Evolutionary conservation across 345 rosid species (phyloP).

Genomic region (Isatis tinctoria): DNA sequence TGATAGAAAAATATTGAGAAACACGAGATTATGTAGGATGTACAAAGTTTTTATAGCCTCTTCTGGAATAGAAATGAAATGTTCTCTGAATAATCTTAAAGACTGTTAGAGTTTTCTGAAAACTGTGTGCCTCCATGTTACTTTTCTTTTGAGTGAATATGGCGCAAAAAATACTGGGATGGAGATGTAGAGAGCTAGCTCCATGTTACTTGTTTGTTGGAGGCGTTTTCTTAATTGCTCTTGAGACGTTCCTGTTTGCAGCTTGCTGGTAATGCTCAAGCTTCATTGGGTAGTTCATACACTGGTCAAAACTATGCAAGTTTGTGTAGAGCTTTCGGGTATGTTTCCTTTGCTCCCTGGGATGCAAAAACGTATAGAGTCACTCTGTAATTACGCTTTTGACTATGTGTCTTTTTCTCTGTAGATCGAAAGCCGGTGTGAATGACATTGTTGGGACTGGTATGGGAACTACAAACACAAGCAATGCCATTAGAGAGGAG

Average conservation of each 20-base stretch:
- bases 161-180: not conserved
- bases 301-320: slow-evolving; percentile 26
- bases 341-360: not conserved
- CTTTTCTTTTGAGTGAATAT: not conserved
- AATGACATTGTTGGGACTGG: slow-evolving; percentile 27
- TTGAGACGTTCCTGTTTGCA: slow-evolving; percentile 14
- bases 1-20: not conserved
- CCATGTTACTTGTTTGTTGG: not conserved
- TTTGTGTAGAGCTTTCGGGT: slow-evolving; percentile 30
- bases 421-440: slow-evolving; percentile 28
- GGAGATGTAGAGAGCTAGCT: not conserved
- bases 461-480: slow-evolving; percentile 12
- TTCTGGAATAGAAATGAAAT: not conserved
- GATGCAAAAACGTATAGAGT: not conserved
- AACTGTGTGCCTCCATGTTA: not conserved
- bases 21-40: not conserved
- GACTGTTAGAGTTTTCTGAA: not conserved
- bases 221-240: not conserved
- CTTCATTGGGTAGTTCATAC: slow-evolving; percentile 22
- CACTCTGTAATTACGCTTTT: not conserved
- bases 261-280: slow-evolving; percentile 31
- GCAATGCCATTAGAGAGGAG: slow-evolving; percentile 18
- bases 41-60: not conserved
- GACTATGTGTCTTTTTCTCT: not conserved
- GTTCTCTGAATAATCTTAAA: not conserved